Conservation (phyloP, 2,329 filamentous ascomycete species). For the Nigrospora oryzae region DNA sequence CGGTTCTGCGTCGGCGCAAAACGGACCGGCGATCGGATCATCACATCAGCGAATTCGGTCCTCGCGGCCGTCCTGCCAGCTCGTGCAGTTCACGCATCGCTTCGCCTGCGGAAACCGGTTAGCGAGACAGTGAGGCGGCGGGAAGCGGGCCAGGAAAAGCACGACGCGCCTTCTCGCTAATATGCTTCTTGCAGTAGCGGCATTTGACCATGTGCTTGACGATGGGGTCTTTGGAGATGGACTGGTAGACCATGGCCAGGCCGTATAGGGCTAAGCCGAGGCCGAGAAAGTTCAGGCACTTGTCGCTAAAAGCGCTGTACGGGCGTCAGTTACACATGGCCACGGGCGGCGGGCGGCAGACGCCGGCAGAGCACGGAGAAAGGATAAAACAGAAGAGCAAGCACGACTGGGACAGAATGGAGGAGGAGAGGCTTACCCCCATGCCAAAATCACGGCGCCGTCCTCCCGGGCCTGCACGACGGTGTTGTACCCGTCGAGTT, state of each 20-base stretch:
- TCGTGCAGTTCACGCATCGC: slow-evolving; percentile 48
- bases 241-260: slow-evolving; percentile 55
- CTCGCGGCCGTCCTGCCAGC: slow-evolving; percentile 48
- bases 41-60: slow-evolving; percentile 22
- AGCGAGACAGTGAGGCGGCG: background rate
- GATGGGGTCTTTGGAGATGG: slow-evolving; percentile 53
- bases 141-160: background rate
- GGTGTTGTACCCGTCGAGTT: slow-evolving; percentile 57
- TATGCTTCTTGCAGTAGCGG: slow-evolving; percentile 46
- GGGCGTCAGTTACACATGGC: background rate
- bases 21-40: background rate
- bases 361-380: background rate
- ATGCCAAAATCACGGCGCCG: slow-evolving; percentile 64
- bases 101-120: slow-evolving; percentile 21
- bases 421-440: slow-evolving; percentile 40
- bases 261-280: slow-evolving; percentile 58
- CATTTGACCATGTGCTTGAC: slow-evolving; percentile 65
- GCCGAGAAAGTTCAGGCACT: slow-evolving; percentile 56
- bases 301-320: slow-evolving; percentile 50
- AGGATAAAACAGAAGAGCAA: too few relatives aligned
- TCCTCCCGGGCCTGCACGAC: slow-evolving; percentile 60
- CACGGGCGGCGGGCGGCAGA: background rate
- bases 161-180: slow-evolving; percentile 16
- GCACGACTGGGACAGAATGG: background rate
- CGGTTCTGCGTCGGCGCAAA: too few relatives aligned